Percentiles rank a stretch among this genome's conserved stretches.
phyloP scores from a whole-genome alignment of 352 stramenopile species.

The Phytophthora megakarya region DNA sequence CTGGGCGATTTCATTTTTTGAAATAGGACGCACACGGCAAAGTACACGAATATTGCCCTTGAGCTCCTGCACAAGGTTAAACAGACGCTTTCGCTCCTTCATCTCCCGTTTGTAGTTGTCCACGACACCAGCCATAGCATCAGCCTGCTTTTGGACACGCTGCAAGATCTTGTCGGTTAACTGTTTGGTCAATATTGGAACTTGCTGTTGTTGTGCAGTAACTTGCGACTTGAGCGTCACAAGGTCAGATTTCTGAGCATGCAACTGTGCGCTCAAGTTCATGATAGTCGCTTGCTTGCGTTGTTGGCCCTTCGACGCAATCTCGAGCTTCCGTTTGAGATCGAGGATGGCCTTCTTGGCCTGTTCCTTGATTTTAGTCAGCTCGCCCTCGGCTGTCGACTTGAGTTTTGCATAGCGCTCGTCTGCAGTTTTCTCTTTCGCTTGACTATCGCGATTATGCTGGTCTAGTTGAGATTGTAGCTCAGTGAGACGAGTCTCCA shows the following conservation, averaged over 20 bases:
- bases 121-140: conserved; percentile 83
- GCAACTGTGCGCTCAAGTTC: conserved; percentile 46
- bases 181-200: conserved; percentile 67
- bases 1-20: conserved; percentile 69
- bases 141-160: conserved; percentile 72
- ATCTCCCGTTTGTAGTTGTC: conserved; percentile 91
- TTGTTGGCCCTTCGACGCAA: conserved; percentile 61
- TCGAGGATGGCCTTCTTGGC: conserved; percentile 88
- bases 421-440: conserved; percentile 57
- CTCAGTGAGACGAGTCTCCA: conserved; percentile 42
- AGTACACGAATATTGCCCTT: conserved; percentile 98
- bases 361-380: conserved; percentile 88
- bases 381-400: conserved; percentile 67
- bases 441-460: conserved; percentile 46
- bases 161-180: conserved; percentile 73
- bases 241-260: conserved; percentile 65
- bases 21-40: conserved; percentile 94
- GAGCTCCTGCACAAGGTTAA: conserved; percentile 96
- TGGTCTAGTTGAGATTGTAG: conserved; percentile 56
- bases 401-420: conserved; percentile 84
- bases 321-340: conserved; percentile 77
- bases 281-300: conserved; percentile 53
- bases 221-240: conserved; percentile 60
- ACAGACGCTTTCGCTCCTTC: conserved; percentile 91
- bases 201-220: conserved; percentile 53